Conservation (phyloP, 495 filamentous ascomycete genomes). For the Daldinia caldariorum region DNA sequence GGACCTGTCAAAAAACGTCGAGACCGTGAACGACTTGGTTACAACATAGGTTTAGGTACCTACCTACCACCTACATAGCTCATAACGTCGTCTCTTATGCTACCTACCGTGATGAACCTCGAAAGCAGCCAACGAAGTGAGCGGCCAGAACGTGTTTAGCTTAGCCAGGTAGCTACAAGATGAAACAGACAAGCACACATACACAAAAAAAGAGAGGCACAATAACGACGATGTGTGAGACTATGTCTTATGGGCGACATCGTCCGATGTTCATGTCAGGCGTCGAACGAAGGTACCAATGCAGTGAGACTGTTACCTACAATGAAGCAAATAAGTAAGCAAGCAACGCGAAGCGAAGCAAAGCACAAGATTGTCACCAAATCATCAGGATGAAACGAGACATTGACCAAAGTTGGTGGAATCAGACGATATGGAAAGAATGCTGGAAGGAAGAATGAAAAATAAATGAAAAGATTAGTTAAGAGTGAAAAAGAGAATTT, state of each 20-base stretch:
- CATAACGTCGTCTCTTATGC: too few relatives aligned
- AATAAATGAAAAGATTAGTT: slow-evolving; percentile 5
- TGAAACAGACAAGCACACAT: slow-evolving; percentile 1
- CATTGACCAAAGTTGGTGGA: neutral
- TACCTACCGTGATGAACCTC: too few relatives aligned
- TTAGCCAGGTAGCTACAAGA: too few relatives aligned
- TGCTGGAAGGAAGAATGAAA: too few relatives aligned
- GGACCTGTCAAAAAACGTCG: too few relatives aligned
- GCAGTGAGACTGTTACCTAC: slow-evolving; percentile 25
- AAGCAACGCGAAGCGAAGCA: neutral
- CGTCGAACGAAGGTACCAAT: slow-evolving; percentile 34
- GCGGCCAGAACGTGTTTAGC: too few relatives aligned
- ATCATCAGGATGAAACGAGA: slow-evolving; percentile 4
- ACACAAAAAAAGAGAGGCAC: neutral
- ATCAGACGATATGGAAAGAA: too few relatives aligned
- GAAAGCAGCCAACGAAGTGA: too few relatives aligned
- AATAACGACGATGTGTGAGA: slow-evolving; percentile 3
- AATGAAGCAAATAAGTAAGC: too few relatives aligned
- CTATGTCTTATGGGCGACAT: slow-evolving; percentile 19
- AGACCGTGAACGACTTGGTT: too few relatives aligned
- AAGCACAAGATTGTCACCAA: neutral
- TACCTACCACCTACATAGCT: too few relatives aligned
- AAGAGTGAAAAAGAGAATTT: slow-evolving; percentile 18
- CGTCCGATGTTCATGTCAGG: slow-evolving; percentile 15
- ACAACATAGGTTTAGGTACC: too few relatives aligned